Evolutionary conservation across 2,329 filamentous ascomycete species (phyloP).

Genomic region (Exophiala spinifera): DNA sequence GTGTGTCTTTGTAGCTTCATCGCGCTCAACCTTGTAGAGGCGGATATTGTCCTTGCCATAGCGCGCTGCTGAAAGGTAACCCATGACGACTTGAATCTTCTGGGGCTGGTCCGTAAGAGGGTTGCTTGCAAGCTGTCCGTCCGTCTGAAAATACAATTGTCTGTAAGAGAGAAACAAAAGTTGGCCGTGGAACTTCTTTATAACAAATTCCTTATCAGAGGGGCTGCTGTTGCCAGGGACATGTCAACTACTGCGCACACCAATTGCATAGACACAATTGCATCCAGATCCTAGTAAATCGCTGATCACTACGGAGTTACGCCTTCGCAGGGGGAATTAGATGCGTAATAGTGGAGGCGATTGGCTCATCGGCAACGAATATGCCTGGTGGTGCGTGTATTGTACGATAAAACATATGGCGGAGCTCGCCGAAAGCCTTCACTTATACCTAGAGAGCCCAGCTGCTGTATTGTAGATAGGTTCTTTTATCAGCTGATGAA

Average conservation of each 20-base stretch:
- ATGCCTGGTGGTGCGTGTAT: background rate
- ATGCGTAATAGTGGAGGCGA: constrained; percentile 13
- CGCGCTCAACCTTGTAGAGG: constrained; percentile 87
- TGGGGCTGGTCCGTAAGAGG: background rate
- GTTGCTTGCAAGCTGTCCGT: background rate
- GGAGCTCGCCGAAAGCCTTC: constrained; percentile 22
- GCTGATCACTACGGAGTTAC: constrained; percentile 20
- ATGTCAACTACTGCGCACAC: constrained; percentile 8
- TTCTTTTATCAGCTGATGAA: constrained; percentile 6
- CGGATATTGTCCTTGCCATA: constrained; percentile 89
- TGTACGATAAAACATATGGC: constrained; percentile 14
- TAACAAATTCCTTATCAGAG: constrained; percentile 20
- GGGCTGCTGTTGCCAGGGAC: constrained; percentile 3
- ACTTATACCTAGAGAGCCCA: background rate
- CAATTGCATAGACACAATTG: constrained; percentile 18
- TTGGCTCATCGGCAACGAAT: constrained; percentile 10
- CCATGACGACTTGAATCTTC: constrained; percentile 14
- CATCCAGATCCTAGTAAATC: constrained; percentile 15
- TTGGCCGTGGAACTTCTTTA: background rate
- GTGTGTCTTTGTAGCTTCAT: constrained; percentile 73
- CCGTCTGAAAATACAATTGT: background rate
- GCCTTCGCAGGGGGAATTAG: background rate
- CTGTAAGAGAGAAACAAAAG: background rate
- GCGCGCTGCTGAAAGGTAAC: constrained; percentile 45
- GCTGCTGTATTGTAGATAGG: background rate